phyloP scores from a whole-genome alignment of 306 rosid genomes.

The Quercus wislizeni region DNA sequence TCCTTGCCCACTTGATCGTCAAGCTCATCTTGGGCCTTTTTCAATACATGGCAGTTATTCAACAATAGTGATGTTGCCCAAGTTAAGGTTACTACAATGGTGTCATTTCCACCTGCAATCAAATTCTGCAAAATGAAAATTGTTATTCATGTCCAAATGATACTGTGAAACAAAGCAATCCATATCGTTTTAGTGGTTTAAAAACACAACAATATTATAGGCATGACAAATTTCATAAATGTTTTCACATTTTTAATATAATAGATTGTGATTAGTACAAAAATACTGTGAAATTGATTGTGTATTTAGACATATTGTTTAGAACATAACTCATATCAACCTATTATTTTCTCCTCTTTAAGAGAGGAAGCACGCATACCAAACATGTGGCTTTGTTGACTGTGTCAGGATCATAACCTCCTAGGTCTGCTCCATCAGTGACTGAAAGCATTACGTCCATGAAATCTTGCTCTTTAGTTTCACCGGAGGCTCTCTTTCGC shows the following conservation, averaged over 20 bases:
- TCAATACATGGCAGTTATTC: not conserved
- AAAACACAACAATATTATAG: too few relatives aligned
- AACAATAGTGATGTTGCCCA: not conserved
- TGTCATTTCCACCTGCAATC: not conserved
- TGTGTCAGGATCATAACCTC: slow-evolving; percentile 31
- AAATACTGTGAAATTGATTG: too few relatives aligned
- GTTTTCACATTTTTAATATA: too few relatives aligned
- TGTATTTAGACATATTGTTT: too few relatives aligned
- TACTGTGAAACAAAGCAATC: not conserved
- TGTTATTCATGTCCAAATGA: not conserved
- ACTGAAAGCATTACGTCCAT: slow-evolving; percentile 33
- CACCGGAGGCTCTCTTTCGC: not conserved
- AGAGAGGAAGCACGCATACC: slow-evolving; percentile 24
- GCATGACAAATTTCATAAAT: too few relatives aligned
- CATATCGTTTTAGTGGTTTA: too few relatives aligned
- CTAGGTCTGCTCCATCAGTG: slow-evolving; percentile 3
- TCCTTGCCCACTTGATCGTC: slow-evolving; percentile 21
- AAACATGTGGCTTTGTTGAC: slow-evolving; percentile 44
- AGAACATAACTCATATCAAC: too few relatives aligned
- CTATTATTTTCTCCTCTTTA: too few relatives aligned
- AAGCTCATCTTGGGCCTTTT: slow-evolving; percentile 15
- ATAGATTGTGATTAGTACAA: too few relatives aligned
- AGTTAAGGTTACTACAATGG: not conserved
- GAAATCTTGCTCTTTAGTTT: slow-evolving; percentile 28
- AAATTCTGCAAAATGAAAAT: not conserved